These are phyloP conservation scores for Diaporthe aspalathi DNA, from an alignment of 2,329 filamentous ascomycete species.

Conservation along the genomic window DNA sequence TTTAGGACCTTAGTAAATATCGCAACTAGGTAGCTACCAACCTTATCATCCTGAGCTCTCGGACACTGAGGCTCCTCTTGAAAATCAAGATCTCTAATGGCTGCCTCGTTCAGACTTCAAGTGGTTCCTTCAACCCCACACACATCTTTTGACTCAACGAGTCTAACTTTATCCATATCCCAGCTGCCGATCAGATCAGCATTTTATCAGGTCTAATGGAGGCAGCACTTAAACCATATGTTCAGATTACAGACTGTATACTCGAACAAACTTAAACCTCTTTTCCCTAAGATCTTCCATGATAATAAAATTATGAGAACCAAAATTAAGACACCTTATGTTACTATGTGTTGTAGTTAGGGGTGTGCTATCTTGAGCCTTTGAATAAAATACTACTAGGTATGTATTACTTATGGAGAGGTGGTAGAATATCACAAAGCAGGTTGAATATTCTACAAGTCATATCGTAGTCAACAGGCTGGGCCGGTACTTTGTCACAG, in stretches of 20 bases:
- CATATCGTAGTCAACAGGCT: slow-evolving; percentile 3
- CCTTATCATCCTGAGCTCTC: not conserved
- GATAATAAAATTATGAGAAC: not conserved
- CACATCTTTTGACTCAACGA: not conserved
- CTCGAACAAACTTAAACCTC: not conserved
- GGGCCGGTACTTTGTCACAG: slow-evolving; percentile 8
- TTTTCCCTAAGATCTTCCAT: not conserved
- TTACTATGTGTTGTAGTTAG: not conserved
- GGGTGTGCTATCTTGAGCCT: not conserved
- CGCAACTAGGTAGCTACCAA: too few relatives aligned
- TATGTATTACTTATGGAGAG: not conserved
- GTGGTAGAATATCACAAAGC: not conserved
- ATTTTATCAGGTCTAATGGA: not conserved
- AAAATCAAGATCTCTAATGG: not conserved
- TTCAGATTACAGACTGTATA: not conserved
- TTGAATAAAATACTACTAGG: not conserved
- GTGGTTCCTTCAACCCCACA: not conserved
- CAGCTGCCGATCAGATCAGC: not conserved
- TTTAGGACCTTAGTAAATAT: not conserved
- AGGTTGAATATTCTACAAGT: not conserved
- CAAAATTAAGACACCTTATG: not conserved
- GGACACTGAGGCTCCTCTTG: not conserved
- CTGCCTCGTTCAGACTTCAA: too few relatives aligned
- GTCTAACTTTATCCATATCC: not conserved
- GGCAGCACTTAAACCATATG: not conserved